Conservation (phyloP, 345 rosid genomes). For the Euclidium syriacum region DNA sequence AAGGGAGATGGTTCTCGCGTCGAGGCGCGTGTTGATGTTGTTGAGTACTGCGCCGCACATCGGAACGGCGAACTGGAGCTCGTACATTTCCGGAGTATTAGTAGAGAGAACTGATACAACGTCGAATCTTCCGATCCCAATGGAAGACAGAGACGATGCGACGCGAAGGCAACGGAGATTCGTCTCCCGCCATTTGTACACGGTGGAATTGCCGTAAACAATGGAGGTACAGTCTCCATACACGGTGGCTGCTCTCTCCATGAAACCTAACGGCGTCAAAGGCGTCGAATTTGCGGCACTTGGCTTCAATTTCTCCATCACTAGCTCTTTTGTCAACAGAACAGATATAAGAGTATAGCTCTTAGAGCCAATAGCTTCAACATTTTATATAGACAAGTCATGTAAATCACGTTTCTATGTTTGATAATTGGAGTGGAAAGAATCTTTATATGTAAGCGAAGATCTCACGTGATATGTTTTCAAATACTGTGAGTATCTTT, state of each 20-base stretch:
- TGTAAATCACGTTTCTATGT: too few species aligned
- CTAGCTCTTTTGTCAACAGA: too few species aligned
- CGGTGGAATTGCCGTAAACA: slow-evolving; percentile 32
- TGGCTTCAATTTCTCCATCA: slow-evolving; percentile 39
- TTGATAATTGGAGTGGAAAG: too few species aligned
- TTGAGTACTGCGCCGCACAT: slow-evolving; percentile 71
- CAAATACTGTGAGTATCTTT: too few species aligned
- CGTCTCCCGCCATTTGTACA: slow-evolving; percentile 49
- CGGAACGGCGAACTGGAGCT: slow-evolving; percentile 77
- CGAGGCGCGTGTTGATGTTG: slow-evolving; percentile 83
- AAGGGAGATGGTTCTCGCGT: slow-evolving; percentile 57
- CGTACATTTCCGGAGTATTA: slow-evolving; percentile 62
- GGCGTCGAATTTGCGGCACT: slow-evolving; percentile 35
- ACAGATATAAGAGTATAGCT: too few species aligned
- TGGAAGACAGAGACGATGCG: slow-evolving; percentile 44
- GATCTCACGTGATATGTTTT: too few species aligned
- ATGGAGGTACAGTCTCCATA: slow-evolving; percentile 47
- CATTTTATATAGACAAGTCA: too few species aligned
- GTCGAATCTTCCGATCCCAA: slow-evolving; percentile 42
- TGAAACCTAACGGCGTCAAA: slow-evolving; percentile 40
- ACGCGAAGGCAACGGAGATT: slow-evolving; percentile 52
- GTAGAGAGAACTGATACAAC: slow-evolving; percentile 66
- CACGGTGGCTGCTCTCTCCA: slow-evolving; percentile 51
- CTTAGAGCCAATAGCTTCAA: too few species aligned
- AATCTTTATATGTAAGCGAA: too few species aligned